Base-by-base conservation (phyloP, 352 stramenopile genomes). In the Pythium sukuiense region DNA sequence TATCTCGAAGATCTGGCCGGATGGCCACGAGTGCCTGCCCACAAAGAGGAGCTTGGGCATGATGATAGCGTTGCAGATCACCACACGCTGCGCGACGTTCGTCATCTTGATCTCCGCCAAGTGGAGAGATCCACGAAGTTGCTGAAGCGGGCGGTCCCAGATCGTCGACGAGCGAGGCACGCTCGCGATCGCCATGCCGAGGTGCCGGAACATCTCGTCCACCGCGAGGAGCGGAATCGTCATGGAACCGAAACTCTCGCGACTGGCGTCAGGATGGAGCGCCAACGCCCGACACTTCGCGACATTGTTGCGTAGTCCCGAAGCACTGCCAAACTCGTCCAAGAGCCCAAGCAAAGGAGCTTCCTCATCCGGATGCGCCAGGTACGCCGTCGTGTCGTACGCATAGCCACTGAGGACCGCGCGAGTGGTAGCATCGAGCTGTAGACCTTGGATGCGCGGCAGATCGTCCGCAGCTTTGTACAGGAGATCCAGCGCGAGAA, bases 11-110 rank as follows among this genome's bases (percentile, higher is more conserved):
- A 26, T 26, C 13, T 37, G 3, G 26, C 3, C 16, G 9, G 27
- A 26, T 16, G 52, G 52, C 52, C 52, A 58, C 5, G 7, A 4
- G 26, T 58, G 52, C 3, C 52, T 24, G 4, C 27, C 52, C 7
- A 58, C 52, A 41, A 58, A 58, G 4, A 43, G 8, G 13, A 58
- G 11, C 30, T 58, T 58, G 8, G 52, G 52, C 13, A 43, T 27
- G 52, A 41, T 41, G 3, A 58, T 16, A 16, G 52, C 26, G 12
- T 3, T 37, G 14, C 12, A 18, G 5, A 58, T 8, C 6, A 5
- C n/a, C 9, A 55, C 48, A 14, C 48, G 48, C 14, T 55, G 48
- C 11, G 30, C 9, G 3, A 55, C 3, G 24, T 55, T 32, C 13
- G 48, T 55, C 24, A 20, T 55, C 26, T 55, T 55, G 48, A 14